Base-by-base conservation (phyloP, 768 basidiomycete genomes). In the Nidularia sp. region DNA sequence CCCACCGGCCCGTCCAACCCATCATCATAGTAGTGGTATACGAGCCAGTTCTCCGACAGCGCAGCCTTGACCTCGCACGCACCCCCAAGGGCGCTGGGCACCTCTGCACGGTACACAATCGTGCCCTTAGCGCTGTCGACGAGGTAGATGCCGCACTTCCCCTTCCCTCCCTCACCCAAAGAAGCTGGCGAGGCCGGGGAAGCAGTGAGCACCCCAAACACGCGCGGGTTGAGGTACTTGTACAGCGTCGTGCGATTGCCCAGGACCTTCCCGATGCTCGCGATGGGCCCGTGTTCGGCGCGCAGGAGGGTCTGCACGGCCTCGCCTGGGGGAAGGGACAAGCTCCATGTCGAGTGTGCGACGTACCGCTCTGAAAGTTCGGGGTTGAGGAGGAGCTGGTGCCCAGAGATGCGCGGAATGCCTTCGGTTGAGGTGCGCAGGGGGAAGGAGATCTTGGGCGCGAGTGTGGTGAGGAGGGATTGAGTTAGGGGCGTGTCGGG, bases 41-140 rank as follows among this genome's bases (percentile, higher is more conserved):
- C 87, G 43, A 98, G 65, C 94, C 95, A 97, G 64, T 98, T 97
- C 70, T 98, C 95, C 22, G 79, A 76, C 50, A 98, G 70, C 2
- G 73, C 69, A 15, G 83, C 81, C 57, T 87, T 80, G 13, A 96
- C 70, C 56, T 87, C 80, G 65, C 91, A 90, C 5, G 61, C 70
- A 62, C 70, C 49, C 55, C 55, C 52, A 25, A 55, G 55, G 32
- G 59, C 58, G 45, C 49, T 62, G 9, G 84, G 80, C 6, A 95
- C 62, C 32, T 72, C 70, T 2, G 77, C 75, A 41, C 81, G 78
- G 66, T 95, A 93, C 2, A 95, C 57, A 12, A 89, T 70, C 1
- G 77, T 84, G 1, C 95, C 95, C 58, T 90, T 92, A 45, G 79
- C 80, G 0, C 77, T 76, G 61, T 98, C 93, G n/a, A 96, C 63